Conservation (phyloP, 129 eudicot species). For the Flaveria ramosissima region DNA sequence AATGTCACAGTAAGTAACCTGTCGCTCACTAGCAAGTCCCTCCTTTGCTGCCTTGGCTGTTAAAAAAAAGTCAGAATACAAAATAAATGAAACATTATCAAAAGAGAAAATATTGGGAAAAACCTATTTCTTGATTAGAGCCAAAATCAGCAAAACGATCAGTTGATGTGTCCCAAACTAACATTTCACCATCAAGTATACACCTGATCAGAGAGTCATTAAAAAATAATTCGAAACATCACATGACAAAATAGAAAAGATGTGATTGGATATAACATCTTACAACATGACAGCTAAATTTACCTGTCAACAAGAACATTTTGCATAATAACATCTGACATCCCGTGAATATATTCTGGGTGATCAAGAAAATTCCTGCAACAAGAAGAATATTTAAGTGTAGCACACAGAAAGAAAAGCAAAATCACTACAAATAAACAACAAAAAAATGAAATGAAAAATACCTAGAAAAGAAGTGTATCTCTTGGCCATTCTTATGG, state of each 20-base stretch:
- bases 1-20: slow-evolving; percentile 52
- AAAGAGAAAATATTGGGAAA: slow-evolving; percentile 11
- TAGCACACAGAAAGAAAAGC: slow-evolving; percentile 9
- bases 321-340: slow-evolving; percentile 61
- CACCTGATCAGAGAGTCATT: slow-evolving; percentile 48
- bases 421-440: slow-evolving; percentile 7
- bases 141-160: slow-evolving; percentile 94
- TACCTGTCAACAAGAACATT: slow-evolving; percentile 84
- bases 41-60: slow-evolving; percentile 92
- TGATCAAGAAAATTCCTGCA: slow-evolving; percentile 87
- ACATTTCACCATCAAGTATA: slow-evolving; percentile 98
- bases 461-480: slow-evolving; percentile 86
- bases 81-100: slow-evolving; percentile 4
- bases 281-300: slow-evolving; percentile 8
- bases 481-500: slow-evolving; percentile 74
- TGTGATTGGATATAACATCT: slow-evolving; percentile 15
- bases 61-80: slow-evolving; percentile 16
- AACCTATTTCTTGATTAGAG: slow-evolving; percentile 96
- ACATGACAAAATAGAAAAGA: neutral
- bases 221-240: neutral
- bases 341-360: slow-evolving; percentile 80
- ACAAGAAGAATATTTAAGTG: slow-evolving; percentile 8
- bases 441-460: neutral
- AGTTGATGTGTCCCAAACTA: slow-evolving; percentile 81
- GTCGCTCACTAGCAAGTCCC: slow-evolving; percentile 86